Percentiles rank a stretch among this genome's conserved stretches.
phyloP scores from a whole-genome alignment of 23 red algal species.

The Pyropia haitanensis region DNA sequence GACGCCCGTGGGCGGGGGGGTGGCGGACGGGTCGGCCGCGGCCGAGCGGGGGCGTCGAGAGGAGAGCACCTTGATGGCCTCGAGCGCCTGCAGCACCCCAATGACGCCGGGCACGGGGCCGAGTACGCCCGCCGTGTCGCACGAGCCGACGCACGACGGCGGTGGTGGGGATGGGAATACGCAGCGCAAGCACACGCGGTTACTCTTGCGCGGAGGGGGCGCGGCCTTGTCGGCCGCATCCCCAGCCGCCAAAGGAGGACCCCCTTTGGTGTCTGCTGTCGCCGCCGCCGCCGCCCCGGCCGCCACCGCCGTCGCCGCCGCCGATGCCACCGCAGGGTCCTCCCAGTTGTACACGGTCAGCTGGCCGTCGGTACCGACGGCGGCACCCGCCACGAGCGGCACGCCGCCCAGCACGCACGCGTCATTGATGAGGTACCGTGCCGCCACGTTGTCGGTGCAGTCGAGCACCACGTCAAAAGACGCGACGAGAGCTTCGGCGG shows the following conservation, averaged over 20 bases:
- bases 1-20: no score
- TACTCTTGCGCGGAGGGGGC: no score
- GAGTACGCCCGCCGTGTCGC: conserved; percentile 84
- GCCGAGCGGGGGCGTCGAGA: no score
- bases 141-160: conserved; percentile 66
- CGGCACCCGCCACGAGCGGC: conserved; percentile 81
- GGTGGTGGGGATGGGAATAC: conserved; percentile 75
- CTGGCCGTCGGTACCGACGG: conserved; percentile 85
- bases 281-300: no score
- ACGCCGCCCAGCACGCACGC: conserved; percentile 49
- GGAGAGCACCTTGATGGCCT: conserved; percentile 65
- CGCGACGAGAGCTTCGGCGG: conserved; percentile 21
- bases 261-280: no score
- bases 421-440: conserved; percentile 81
- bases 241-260: no score
- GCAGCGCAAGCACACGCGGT: conserved; percentile 27
- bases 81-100: conserved; percentile 74
- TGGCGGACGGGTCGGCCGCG: no score
- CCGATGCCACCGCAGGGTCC: no score
- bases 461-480: conserved; percentile 82
- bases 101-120: conserved; percentile 90
- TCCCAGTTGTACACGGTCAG: conserved; percentile 44
- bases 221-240: no score
- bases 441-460: conserved; percentile 86
- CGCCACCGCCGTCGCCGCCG: no score